Evolutionary conservation across 2,329 filamentous ascomycete genomes (phyloP).

Genomic region (Coniochaeta pulveracea): DNA sequence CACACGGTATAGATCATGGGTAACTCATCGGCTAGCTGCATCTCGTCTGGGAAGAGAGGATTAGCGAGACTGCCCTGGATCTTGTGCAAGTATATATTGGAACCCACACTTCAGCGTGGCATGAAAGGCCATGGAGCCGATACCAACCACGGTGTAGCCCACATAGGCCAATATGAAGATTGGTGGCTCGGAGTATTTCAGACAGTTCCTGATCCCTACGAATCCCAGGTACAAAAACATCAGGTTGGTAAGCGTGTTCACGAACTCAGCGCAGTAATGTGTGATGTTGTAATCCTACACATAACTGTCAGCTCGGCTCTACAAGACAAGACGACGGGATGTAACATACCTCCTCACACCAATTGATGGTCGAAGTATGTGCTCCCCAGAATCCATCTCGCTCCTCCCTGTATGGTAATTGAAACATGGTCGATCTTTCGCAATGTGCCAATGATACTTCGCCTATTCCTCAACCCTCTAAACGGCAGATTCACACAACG

Average conservation of each 20-base stretch:
- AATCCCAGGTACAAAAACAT: conserved; percentile 70
- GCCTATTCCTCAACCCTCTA: too few species aligned
- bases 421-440: too few species aligned
- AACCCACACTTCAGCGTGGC: conserved; percentile 41
- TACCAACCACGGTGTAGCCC: conserved; percentile 41
- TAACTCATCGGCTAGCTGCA: conserved; percentile 49
- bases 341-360: conserved; percentile 24
- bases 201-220: conserved; percentile 64
- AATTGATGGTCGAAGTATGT: conserved; percentile 25
- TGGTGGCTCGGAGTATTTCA: conserved; percentile 58
- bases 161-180: conserved; percentile 60
- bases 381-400: conserved; percentile 24
- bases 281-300: conserved; percentile 24
- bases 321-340: background rate
- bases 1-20: conserved; percentile 51
- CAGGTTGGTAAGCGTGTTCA: conserved; percentile 65
- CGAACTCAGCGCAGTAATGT: conserved; percentile 22
- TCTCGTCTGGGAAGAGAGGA: conserved; percentile 30
- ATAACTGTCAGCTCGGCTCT: conserved; percentile 3
- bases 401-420: conserved; percentile 22
- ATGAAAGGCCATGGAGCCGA: conserved; percentile 46
- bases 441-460: too few species aligned
- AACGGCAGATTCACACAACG: too few species aligned
- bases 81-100: background rate
- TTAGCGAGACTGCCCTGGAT: too few species aligned